Evolutionary conservation across 1,139 yeast species (phyloP), one percentile per base, ranked within the genome.

Genomic region (Pichia sp.): DNA sequence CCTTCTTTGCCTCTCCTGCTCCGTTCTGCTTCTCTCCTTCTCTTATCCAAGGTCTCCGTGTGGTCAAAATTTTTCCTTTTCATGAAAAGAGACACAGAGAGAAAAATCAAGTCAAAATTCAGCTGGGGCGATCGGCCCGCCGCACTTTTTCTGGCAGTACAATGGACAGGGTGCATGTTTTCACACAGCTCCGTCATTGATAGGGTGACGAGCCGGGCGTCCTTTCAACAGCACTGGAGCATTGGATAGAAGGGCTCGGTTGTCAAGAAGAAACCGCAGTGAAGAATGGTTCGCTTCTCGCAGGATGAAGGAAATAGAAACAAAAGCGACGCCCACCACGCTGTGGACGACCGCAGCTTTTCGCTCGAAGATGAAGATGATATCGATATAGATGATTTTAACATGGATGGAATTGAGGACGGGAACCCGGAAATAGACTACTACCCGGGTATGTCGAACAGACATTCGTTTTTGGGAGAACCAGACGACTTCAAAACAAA

Each of bases 391-490:
- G 45, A 42, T 42, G 45, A 42, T 19, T 53, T 46, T 8, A 29
- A 55, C 47, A 47, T 48, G 19, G 52, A 50, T 32, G 55, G 47
- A 15, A 10, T 32, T 11, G 51, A 50, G 41, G 43, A 42, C 29
- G 42, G 51, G 13, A 36, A 45, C 41, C 56, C 52, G 4, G 57
- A 52, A 15, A 40, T 56, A 5, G 55, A 58, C n/a, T 57, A 55
- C 30, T 57, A 58, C 52, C 57, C 61, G 5, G 55, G 54, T 23
- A 40, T 40, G 54, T 49, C 51, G 3, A 19, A 47, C 15, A 45
- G 54, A 31, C 57, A 53, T 50, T 15, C 57, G 10, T 48, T 51
- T 11, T 26, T 56, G 10, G 57, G 55, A 19, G 57, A 52, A 11
- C 45, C 53, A n/a, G 59, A 56, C 23, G 45, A 45, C 30, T 34